phyloP scores from a whole-genome alignment of 164 flowering plant species.

The Litsea cubeba region DNA sequence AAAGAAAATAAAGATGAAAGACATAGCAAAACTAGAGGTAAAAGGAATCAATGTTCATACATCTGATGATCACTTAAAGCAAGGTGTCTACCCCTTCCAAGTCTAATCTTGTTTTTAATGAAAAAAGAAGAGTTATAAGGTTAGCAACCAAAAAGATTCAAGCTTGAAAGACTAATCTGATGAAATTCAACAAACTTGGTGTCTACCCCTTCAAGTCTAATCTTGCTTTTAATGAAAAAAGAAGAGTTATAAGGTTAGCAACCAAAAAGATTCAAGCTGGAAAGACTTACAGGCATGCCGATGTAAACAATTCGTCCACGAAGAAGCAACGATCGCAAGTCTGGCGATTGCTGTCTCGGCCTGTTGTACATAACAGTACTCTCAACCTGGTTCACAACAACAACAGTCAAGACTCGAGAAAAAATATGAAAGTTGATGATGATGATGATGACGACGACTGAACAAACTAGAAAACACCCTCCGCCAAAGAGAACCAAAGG shows the following conservation, averaged over 20 bases:
- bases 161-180: slow-evolving; percentile 12
- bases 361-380: slow-evolving; percentile 64
- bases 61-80: background rate
- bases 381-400: slow-evolving; percentile 47
- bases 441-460: background rate
- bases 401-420: too few relatives aligned
- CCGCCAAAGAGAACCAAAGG: too few relatives aligned
- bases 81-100: background rate
- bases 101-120: background rate
- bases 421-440: too few relatives aligned
- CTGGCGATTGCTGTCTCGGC: slow-evolving; percentile 77
- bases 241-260: background rate
- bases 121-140: background rate
- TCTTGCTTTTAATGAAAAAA: background rate
- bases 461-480: background rate
- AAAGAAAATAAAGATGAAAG: background rate
- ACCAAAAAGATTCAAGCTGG: background rate
- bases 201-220: background rate
- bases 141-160: background rate
- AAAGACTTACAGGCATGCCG: slow-evolving; percentile 76
- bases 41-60: background rate
- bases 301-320: slow-evolving; percentile 79
- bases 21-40: background rate
- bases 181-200: background rate
- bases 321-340: slow-evolving; percentile 80